Base-by-base conservation (phyloP, 2,329 filamentous ascomycete genomes). In the Aspergillus hiratsukae region DNA sequence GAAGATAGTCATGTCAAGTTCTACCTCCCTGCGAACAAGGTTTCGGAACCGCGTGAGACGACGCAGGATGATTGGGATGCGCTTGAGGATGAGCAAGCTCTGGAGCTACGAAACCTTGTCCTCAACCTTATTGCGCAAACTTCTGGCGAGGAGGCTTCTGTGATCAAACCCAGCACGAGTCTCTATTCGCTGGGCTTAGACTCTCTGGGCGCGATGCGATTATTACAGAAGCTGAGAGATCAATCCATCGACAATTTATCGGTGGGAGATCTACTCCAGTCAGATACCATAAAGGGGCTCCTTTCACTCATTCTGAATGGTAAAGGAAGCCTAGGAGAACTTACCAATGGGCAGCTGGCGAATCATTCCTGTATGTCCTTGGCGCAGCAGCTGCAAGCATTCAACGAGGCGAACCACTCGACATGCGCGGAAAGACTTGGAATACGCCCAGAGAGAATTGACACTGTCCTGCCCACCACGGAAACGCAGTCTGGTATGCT, bases 401-500 rank as follows among this genome's bases (percentile, higher is more conserved):
- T 72, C 48, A 54, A 52, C 21, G 49, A 35, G 4, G 56, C 52
- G 10, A 67, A 67, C 29, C 59, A 35, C 17, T 45, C 29, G 9
- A 46, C 49, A 52, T 66, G 64, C 49, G 59, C 57, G 21, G 53
- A 68, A 58, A 58, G 54, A 46, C 54, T 65, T 28, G 53, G 56
- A 31, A 4, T 68, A 19, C 43, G 29, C 2, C 28, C 57, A 9
- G 51, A 55, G 5, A 56, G 65, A 3, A 64, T 74, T 8, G 58
- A 68, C 14, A 63, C 63, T 49, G 58, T 72, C 17, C 60, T 74
- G 3, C 72, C 72, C 3, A 64, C 70, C 9, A 74, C 72, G 1
- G 66, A 62, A 46, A 72, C 68, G 1, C 70, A 73, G 51, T 73
- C 70, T 46, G 70, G 71, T 53, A 65, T 73, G 61, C 61, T 72